These are phyloP conservation scores for Viridothelium virens DNA, from an alignment of 495 filamentous ascomycete genomes.

Conservation along the genomic window DNA sequence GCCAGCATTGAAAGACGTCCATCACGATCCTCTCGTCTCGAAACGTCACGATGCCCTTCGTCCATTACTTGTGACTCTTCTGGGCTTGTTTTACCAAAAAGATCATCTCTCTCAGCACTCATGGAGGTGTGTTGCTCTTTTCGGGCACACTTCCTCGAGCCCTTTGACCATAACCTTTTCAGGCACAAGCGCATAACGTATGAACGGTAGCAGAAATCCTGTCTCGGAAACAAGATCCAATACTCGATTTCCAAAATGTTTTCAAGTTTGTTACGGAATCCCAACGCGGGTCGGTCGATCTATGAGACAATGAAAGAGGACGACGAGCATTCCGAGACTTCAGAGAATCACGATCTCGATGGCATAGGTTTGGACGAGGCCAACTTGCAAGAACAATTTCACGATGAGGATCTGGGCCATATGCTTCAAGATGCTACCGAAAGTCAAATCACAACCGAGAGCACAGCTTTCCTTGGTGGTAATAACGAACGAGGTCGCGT, in stretches of 20 bases:
- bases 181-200: neutral
- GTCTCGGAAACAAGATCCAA: neutral
- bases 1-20: neutral
- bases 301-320: conserved; percentile 62
- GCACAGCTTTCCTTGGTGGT: conserved; percentile 34
- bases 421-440: conserved; percentile 54
- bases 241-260: neutral
- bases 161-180: neutral
- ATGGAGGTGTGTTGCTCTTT: neutral
- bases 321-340: conserved; percentile 50
- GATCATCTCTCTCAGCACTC: neutral
- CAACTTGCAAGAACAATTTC: conserved; percentile 57
- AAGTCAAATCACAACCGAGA: conserved; percentile 54
- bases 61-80: neutral
- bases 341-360: conserved; percentile 59
- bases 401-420: conserved; percentile 63
- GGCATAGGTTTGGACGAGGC: conserved; percentile 64
- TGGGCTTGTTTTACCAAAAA: neutral
- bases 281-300: conserved; percentile 31
- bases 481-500: neutral
- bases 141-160: neutral
- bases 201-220: neutral
- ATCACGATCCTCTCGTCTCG: neutral
- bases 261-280: conserved; percentile 1
- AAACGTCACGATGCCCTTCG: neutral